Evolutionary conservation across 306 rosid species (phyloP).

Genomic region (Corylus avellana): DNA sequence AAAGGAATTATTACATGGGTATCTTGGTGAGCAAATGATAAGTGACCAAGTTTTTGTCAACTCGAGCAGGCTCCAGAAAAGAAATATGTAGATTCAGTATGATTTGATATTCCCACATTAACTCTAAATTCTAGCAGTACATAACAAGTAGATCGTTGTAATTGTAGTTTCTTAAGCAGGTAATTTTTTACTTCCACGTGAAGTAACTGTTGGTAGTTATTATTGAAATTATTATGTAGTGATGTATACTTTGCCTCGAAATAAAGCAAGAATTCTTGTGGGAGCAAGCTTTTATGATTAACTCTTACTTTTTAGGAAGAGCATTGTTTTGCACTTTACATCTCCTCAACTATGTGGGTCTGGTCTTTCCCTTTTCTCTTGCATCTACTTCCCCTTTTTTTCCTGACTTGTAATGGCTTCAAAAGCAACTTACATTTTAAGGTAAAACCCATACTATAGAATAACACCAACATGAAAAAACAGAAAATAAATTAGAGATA

Average conservation of each 20-base stretch:
- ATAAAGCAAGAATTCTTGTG: neutral
- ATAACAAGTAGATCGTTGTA: neutral
- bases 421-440: neutral
- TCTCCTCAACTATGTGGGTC: neutral
- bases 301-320: neutral
- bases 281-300: neutral
- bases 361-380: neutral
- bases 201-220: neutral
- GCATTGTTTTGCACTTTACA: neutral
- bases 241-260: neutral
- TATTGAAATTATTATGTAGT: neutral
- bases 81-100: neutral
- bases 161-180: neutral
- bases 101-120: neutral
- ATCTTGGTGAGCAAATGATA: neutral
- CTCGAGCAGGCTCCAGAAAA: neutral
- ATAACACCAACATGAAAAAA: neutral
- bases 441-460: neutral
- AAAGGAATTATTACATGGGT: neutral
- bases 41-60: neutral
- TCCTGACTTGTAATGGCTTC: neutral
- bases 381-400: neutral
- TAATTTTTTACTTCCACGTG: neutral
- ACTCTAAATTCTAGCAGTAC: neutral
- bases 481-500: neutral